phyloP scores from a whole-genome alignment of 1,284 basidiomycete species.

The Cystobasidium pallidum region DNA sequence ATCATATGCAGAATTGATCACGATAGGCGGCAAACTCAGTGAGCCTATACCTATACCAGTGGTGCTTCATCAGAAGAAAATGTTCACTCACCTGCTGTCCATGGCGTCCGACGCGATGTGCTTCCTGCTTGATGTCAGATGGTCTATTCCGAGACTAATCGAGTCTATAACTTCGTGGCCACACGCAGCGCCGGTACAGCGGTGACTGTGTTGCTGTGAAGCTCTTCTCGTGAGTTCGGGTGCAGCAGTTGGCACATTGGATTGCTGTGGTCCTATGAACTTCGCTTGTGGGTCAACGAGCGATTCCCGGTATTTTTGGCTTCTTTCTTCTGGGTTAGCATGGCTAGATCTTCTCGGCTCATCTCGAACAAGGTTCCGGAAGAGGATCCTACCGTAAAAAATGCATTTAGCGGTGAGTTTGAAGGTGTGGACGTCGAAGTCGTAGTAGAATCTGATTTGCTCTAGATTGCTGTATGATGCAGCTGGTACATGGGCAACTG shows the following conservation, averaged over 20 bases:
- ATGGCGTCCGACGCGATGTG: background rate
- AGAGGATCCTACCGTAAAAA: conserved; percentile 4
- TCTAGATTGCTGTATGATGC: no score
- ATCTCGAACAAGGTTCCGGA: conserved; percentile 15
- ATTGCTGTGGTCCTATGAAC: background rate
- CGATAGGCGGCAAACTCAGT: background rate
- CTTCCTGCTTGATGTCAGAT: background rate
- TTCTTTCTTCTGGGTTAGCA: background rate
- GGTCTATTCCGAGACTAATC: background rate
- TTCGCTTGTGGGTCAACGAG: conserved; percentile 12
- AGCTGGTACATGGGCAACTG: no score
- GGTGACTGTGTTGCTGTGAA: background rate
- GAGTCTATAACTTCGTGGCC: background rate
- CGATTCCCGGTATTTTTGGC: conserved; percentile 7
- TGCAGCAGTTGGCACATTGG: background rate
- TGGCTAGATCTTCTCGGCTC: conserved; percentile 11
- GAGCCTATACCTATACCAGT: background rate
- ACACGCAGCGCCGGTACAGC: background rate
- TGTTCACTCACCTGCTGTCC: background rate
- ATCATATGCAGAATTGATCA: background rate
- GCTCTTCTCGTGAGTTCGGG: background rate
- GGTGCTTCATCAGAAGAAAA: background rate
- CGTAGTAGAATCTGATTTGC: background rate
- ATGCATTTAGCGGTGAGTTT: background rate
- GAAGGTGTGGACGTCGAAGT: background rate